Base-by-base conservation (phyloP, 371 early-diverging fungal genomes). In the Mucor saturninus region DNA sequence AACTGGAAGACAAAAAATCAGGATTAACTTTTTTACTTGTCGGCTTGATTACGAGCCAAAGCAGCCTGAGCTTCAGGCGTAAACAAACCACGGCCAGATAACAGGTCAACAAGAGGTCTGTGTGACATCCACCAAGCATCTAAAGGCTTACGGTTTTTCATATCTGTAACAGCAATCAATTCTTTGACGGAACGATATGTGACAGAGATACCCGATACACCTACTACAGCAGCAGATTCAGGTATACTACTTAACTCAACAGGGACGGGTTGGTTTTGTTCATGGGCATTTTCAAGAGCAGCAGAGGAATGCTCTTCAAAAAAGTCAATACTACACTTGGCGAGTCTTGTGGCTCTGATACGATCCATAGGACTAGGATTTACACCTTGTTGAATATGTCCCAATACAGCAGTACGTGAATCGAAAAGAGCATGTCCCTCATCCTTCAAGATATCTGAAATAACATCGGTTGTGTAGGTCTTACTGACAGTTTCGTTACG, bases 301-400 rank as follows among this genome's bases (percentile, higher is more conserved):
- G 54, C 62, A 10, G 59, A 39, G 2, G 85, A 69, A 35, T 84
- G 82, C 26, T 74, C 56, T 65, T 84, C 86, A 59, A 87, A 64
- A 65, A 86, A 90, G 15, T 83, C 81, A 49, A 94, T 71, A 46
- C 88, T 77, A 52, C 84, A 81, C 29, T 94, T 90, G 7, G 97
- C 95, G 62, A 95, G 81, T 10, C 93, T 85, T 30, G 91, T 92
- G 5, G 96, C 97, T 46, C 95, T 90, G 66, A 97, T 89, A 42
- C 99, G 92, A 79, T 99, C 99, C 52, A 98, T 73, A 2, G 99
- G 99, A 6, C 93, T 90, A 5, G 99, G 98, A 9, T 92, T 90
- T 55, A 93, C 93, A 58, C 99, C 99, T 79, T 98, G 98, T 76
- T 99, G 99, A 62, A 98, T 83, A 68, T 98, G 97, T 10, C 99